A percentile compares a stretch with the other conserved stretches of the same genome.
Conservation (phyloP, 257 asterid genomes). For the Solanum rostratum region DNA sequence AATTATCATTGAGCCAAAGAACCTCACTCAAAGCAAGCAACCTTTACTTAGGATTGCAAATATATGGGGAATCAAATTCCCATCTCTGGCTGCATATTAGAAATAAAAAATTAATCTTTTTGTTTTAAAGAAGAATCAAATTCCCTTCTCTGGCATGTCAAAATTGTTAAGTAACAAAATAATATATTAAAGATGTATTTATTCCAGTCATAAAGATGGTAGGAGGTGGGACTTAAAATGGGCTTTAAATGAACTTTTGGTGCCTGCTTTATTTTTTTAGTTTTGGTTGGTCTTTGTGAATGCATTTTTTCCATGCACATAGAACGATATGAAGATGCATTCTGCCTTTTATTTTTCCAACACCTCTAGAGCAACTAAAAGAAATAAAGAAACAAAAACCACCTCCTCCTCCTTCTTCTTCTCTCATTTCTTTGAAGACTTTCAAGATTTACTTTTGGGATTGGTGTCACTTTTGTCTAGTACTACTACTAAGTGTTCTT, state of each 20-base stretch:
- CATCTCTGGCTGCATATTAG: not conserved
- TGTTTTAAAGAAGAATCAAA: not conserved
- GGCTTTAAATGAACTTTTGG: not conserved
- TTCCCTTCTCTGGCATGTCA: not conserved
- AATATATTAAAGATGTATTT: not conserved
- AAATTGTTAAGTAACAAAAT: not conserved
- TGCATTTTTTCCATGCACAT: not conserved
- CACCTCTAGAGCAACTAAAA: not conserved
- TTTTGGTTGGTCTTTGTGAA: not conserved
- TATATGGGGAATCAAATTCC: not conserved
- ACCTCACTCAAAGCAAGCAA: not conserved
- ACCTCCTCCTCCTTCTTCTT: not conserved
- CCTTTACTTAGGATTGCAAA: not conserved
- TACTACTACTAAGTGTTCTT: not conserved
- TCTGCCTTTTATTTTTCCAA: not conserved
- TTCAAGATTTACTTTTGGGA: slow-evolving; percentile 2
- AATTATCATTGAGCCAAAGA: not conserved
- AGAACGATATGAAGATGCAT: not conserved
- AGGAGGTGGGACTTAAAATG: not conserved
- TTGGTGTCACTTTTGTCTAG: not conserved
- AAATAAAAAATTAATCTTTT: not conserved
- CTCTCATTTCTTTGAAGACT: slow-evolving; percentile 1
- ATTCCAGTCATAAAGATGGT: not conserved
- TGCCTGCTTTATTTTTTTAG: not conserved
- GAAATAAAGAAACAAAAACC: not conserved